Evolutionary conservation across 2,329 filamentous ascomycete species (phyloP).

Genomic region (Stachybotrys echinatus): DNA sequence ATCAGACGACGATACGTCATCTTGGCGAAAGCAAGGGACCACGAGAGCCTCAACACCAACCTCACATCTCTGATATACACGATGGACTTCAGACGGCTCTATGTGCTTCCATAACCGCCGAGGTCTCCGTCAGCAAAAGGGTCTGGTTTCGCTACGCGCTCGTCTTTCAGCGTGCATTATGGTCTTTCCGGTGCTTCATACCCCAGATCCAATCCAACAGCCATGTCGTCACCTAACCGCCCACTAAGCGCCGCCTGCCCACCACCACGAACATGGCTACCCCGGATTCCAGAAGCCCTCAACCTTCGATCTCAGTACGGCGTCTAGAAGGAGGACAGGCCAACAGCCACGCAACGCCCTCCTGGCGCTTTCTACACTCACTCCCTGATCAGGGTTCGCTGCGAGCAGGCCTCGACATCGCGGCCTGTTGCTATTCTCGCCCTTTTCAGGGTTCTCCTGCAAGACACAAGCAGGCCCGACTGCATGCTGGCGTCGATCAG

Average conservation of each 20-base stretch:
- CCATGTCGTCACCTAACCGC: background rate
- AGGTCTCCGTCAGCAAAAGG: background rate
- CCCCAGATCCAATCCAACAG: background rate
- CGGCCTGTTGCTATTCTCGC: conserved; percentile 6
- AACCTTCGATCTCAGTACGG: background rate
- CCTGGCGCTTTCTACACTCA: background rate
- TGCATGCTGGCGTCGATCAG: background rate
- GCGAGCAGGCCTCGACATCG: background rate
- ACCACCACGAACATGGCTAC: background rate
- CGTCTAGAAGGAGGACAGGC: background rate
- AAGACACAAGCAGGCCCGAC: conserved; percentile 2
- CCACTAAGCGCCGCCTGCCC: background rate
- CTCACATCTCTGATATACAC: background rate
- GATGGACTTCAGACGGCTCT: background rate
- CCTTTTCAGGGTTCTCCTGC: conserved; percentile 5
- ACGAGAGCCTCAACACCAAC: background rate
- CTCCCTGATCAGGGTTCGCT: background rate
- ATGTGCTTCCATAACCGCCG: background rate
- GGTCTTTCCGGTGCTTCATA: background rate
- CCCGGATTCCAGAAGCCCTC: background rate
- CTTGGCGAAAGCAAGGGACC: background rate
- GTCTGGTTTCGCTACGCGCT: background rate
- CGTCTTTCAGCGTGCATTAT: background rate
- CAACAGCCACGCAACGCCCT: background rate
- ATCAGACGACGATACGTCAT: background rate